Conservation (phyloP, 2,329 filamentous ascomycete species). For the Claviceps sorghi region DNA sequence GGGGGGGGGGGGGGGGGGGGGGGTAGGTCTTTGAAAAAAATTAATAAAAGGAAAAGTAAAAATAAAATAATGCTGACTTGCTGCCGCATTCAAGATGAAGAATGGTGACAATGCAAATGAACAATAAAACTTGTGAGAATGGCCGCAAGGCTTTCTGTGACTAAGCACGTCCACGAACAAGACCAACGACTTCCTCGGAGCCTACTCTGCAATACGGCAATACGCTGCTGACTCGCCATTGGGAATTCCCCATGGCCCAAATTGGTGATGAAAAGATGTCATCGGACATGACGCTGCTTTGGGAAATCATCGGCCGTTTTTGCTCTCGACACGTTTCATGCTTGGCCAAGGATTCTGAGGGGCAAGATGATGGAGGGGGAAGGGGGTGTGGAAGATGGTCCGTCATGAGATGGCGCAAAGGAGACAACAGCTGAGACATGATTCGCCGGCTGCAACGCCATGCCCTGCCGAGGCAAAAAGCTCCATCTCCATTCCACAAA, state of each 20-base stretch:
- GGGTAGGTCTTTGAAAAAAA: too few species aligned
- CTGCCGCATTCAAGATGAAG: not conserved
- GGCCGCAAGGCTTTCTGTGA: not conserved
- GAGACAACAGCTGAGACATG: not conserved
- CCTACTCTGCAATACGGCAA: not conserved
- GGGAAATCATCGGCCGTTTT: conserved; percentile 7
- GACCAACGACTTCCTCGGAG: not conserved
- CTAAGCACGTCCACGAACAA: not conserved
- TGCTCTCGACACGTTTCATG: not conserved
- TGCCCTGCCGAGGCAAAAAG: not conserved
- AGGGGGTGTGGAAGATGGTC: not conserved
- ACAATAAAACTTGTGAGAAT: too few species aligned
- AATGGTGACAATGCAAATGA: not conserved
- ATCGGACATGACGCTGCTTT: conserved; percentile 11
- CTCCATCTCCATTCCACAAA: not conserved
- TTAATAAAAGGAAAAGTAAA: too few species aligned
- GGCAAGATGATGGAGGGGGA: not conserved
- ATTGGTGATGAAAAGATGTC: not conserved
- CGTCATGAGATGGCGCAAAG: not conserved
- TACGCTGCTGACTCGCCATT: not conserved
- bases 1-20: too few species aligned
- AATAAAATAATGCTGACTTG: too few species aligned
- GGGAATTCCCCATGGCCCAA: not conserved
- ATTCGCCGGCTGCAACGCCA: not conserved
- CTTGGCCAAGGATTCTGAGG: not conserved